Evolutionary conservation across 257 asterid genomes (phyloP), one percentile per base, ranked within the genome.

Genomic region (Thymus mandschuricus): DNA sequence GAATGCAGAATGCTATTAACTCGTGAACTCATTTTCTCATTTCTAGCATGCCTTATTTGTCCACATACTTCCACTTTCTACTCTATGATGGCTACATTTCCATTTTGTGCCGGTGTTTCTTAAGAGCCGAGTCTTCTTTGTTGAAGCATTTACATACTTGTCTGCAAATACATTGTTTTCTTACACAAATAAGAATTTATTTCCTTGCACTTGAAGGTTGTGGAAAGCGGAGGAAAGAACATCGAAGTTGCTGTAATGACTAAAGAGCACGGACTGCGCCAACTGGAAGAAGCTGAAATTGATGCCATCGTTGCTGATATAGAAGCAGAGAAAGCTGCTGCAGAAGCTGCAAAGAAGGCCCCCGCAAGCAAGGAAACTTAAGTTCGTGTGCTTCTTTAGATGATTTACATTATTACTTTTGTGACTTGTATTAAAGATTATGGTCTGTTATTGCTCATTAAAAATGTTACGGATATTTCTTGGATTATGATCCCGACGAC

Each of bases 171-270:
- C 60, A 10, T 70, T 51, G 51, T 56, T 57, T 52, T 28, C 29
- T 41, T 35, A 33, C 5, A 52, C 44, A 10, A 33, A 13, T 52
- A 49, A 40, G 13, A 44, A 70, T 60, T 57, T 61, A 45, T 71
- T 29, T 51, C 43, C 46, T 40, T 6, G 45, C 50, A 27, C 56
- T 61, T 74, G 54, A 76, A 92, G 98, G 98, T 90, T 64, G 98
- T 92, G 57, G 98, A 93, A 82, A 89, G 97, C 62, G 98, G 97
- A 29, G 98, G 98, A 75, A 94, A 91, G 88, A 94, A 94, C 86
- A 87, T 94, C 13, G 98, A 94, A 83, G 97, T 91, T 59, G 98
- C 96, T 50, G 94, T 93, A 45, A 93, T 93, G 97, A 93, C 96
- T 4, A 91, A 83, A 77, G 91, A 91, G 48, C 74, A 78, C 13